Conservation (phyloP, 306 rosid genomes). For the Arachis stenosperma region DNA sequence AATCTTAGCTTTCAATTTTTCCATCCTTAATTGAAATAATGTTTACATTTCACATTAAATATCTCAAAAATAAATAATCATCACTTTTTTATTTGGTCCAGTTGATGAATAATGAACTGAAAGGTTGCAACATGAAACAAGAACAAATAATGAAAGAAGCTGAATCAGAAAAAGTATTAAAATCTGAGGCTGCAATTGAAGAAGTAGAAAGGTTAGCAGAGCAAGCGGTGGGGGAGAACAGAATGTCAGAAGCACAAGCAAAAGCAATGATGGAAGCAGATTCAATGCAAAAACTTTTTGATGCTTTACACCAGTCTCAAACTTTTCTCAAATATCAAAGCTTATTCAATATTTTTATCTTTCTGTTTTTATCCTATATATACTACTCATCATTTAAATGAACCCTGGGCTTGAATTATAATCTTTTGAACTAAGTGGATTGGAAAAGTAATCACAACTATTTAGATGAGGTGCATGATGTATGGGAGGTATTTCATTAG, state of each 20-base stretch:
- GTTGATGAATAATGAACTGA: slow-evolving; percentile 19
- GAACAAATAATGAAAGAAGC: slow-evolving; percentile 33
- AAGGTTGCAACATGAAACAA: slow-evolving; percentile 39
- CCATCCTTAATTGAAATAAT: not conserved
- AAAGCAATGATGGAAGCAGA: slow-evolving; percentile 29
- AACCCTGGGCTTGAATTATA: not conserved
- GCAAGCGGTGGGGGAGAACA: slow-evolving; percentile 32
- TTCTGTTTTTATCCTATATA: slow-evolving; percentile 20
- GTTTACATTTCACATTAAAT: too few species aligned
- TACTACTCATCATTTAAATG: slow-evolving; percentile 25
- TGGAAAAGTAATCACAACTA: too few species aligned
- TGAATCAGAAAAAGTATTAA: slow-evolving; percentile 28
- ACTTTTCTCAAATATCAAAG: slow-evolving; percentile 39
- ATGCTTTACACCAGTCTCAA: slow-evolving; percentile 35
- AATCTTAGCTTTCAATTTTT: not conserved
- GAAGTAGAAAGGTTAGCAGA: slow-evolving; percentile 30
- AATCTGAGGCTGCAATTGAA: slow-evolving; percentile 33
- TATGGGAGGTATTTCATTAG: too few species aligned
- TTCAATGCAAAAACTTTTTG: slow-evolving; percentile 9
- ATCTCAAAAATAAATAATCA: not conserved
- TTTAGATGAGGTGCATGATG: too few species aligned
- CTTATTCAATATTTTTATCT: slow-evolving; percentile 30
- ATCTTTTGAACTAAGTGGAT: too few species aligned
- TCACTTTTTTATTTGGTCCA: slow-evolving; percentile 6
- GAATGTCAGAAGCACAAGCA: slow-evolving; percentile 24